Conservation (phyloP, 1,284 basidiomycete genomes). For the Pseudozyma pruni region DNA sequence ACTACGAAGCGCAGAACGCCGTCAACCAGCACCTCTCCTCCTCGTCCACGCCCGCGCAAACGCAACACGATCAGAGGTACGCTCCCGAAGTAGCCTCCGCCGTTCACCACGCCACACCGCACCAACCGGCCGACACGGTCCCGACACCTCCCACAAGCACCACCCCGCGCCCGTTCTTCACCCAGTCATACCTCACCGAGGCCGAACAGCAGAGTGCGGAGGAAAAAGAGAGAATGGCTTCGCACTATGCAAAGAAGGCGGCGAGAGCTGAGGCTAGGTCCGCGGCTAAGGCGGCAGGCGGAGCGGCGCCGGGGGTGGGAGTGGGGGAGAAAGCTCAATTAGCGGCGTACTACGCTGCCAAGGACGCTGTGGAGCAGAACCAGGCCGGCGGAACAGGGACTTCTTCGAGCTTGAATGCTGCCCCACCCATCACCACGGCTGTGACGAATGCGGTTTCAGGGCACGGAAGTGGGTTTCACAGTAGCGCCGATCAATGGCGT, state of each 20-base stretch:
- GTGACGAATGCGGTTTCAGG: too few relatives aligned
- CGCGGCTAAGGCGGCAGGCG: constrained; percentile 3
- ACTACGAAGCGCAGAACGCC: constrained; percentile 57
- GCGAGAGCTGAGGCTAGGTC: constrained; percentile 38
- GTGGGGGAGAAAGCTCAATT: constrained; percentile 46
- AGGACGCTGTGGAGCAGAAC: constrained; percentile 35
- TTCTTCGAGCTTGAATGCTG: too few relatives aligned
- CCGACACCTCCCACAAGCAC: constrained; percentile 18
- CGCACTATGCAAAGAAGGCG: constrained; percentile 43
- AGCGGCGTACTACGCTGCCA: constrained; percentile 46
- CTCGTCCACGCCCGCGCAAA: not conserved
- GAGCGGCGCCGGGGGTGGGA: not conserved
- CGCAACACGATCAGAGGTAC: constrained; percentile 8
- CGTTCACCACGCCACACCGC: constrained; percentile 36
- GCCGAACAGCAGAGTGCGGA: constrained; percentile 39
- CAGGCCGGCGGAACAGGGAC: too few relatives aligned
- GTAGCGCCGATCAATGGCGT: constrained; percentile 13
- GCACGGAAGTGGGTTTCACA: too few relatives aligned
- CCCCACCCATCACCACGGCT: too few relatives aligned
- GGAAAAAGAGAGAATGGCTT: constrained; percentile 44
- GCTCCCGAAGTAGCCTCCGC: constrained; percentile 37
- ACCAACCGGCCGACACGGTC: constrained; percentile 32
- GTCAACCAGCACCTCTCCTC: constrained; percentile 35
- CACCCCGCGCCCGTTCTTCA: not conserved
- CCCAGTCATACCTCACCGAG: constrained; percentile 36